These are phyloP conservation scores for Fusarium longipes DNA, from an alignment of 2,329 filamentous ascomycete genomes.

Conservation along the genomic window DNA sequence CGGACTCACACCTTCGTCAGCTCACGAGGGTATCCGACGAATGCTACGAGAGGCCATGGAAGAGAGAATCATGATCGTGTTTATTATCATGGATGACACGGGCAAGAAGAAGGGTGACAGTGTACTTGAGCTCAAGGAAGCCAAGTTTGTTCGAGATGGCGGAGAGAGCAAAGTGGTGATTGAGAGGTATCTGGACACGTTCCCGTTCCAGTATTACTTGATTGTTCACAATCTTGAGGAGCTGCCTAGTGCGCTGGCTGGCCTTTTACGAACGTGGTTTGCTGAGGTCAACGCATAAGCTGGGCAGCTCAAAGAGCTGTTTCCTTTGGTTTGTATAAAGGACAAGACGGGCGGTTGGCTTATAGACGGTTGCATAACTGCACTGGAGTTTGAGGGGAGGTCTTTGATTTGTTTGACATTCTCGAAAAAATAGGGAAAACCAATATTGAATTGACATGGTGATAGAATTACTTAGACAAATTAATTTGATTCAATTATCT, in stretches of 20 bases:
- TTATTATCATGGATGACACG: conserved; percentile 88
- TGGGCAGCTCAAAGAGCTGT: conserved; percentile 3
- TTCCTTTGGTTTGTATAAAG: background rate
- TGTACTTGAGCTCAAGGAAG: conserved; percentile 90
- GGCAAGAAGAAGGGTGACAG: conserved; percentile 64
- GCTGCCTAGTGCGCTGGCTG: conserved; percentile 87
- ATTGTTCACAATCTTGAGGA: conserved; percentile 94
- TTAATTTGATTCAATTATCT: conserved; percentile 9
- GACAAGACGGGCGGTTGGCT: background rate
- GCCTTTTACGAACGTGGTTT: conserved; percentile 95
- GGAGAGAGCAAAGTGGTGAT: conserved; percentile 78
- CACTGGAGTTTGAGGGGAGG: conserved; percentile 24
- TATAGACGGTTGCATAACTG: conserved; percentile 16
- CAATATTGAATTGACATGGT: background rate
- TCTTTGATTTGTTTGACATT: conserved; percentile 4
- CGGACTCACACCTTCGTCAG: conserved; percentile 83
- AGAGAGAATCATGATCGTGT: conserved; percentile 97
- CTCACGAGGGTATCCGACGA: conserved; percentile 84
- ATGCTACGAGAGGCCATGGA: conserved; percentile 89
- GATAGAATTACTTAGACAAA: conserved; percentile 5
- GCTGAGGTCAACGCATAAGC: conserved; percentile 69
- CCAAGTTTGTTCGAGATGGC: conserved; percentile 78
- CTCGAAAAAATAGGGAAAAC: background rate
- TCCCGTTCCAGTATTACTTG: conserved; percentile 97
- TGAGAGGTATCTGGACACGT: conserved; percentile 91